A percentile compares a stretch with the other conserved stretches of the same genome.
phyloP scores from a whole-genome alignment of 805 yeast species.

The Cyberlindnera japonica region DNA sequence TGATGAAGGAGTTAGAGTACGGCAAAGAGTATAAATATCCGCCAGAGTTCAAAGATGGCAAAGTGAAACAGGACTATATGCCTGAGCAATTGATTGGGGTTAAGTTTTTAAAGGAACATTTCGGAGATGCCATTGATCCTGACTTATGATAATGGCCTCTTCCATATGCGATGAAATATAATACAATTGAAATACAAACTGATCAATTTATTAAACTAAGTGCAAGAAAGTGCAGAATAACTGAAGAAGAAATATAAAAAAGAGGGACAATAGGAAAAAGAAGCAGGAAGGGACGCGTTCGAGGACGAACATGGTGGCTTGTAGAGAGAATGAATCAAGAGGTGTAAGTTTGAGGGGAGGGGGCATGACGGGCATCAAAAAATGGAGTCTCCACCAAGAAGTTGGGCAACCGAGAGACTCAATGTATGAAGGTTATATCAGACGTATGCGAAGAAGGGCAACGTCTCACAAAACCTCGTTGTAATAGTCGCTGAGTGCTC shows the following conservation, averaged over 20 bases:
- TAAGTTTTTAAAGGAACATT: conserved; percentile 54
- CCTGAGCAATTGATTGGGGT: conserved; percentile 55
- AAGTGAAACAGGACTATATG: conserved; percentile 68
- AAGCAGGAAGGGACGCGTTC: background rate
- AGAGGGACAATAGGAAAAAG: background rate
- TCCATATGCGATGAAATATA: no score
- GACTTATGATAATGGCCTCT: conserved; percentile 29
- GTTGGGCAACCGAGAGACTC: no score
- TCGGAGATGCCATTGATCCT: conserved; percentile 46
- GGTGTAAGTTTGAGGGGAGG: no score
- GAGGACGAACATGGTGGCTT: background rate
- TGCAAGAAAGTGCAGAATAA: no score
- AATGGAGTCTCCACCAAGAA: no score
- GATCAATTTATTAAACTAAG: conserved; percentile 1
- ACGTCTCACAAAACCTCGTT: conserved; percentile 29
- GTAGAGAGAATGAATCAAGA: background rate
- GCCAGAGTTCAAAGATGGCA: conserved; percentile 72
- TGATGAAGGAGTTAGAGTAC: conserved; percentile 88
- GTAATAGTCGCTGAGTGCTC: conserved; percentile 50
- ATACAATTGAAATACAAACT: no score
- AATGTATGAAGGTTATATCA: no score
- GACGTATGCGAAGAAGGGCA: background rate
- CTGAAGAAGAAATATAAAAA: background rate
- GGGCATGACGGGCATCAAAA: conserved; percentile 5
- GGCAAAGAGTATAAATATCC: conserved; percentile 84